Conservation (phyloP, 176 grass and related monocot genomes). For the Pontederia paniculata region DNA sequence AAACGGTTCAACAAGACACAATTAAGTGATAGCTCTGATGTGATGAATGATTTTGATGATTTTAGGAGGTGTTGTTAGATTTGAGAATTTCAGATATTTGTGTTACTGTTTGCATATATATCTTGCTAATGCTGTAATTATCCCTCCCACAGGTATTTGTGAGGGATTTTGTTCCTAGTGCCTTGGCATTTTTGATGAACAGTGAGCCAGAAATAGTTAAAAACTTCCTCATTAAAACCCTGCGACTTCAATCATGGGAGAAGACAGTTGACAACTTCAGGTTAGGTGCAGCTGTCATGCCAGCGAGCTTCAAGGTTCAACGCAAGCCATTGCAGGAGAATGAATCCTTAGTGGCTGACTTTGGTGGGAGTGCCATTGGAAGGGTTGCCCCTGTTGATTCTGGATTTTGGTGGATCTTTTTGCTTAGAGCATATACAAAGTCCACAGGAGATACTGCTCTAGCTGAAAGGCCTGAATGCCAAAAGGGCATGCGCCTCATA, state of each 20-base stretch:
- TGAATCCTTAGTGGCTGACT: constrained; percentile 80
- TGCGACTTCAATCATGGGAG: constrained; percentile 61
- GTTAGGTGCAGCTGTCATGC: constrained; percentile 81
- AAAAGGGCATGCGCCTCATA: constrained; percentile 71
- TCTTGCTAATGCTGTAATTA: constrained; percentile 2
- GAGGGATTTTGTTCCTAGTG: constrained; percentile 88
- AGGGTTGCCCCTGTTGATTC: constrained; percentile 92
- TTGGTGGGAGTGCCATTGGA: constrained; percentile 85
- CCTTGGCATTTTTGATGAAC: constrained; percentile 67
- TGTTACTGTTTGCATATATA: too few species aligned
- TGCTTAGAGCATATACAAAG: constrained; percentile 70
- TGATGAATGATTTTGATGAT: not conserved
- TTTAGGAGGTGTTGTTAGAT: not conserved
- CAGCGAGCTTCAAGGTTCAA: constrained; percentile 77
- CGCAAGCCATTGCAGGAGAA: constrained; percentile 20
- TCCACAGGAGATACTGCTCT: constrained; percentile 56
- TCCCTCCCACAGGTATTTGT: constrained; percentile 57
- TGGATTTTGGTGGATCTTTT: constrained; percentile 93
- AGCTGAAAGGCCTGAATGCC: constrained; percentile 46
- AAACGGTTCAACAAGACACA: too few species aligned
- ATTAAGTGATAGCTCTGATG: not conserved
- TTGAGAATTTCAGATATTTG: too few species aligned
- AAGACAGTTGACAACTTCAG: constrained; percentile 70
- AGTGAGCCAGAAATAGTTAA: constrained; percentile 58
- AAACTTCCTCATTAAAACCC: constrained; percentile 75